Evolutionary conservation across 2,329 filamentous ascomycete genomes (phyloP).

Genomic region (Mollisia scopiformis): DNA sequence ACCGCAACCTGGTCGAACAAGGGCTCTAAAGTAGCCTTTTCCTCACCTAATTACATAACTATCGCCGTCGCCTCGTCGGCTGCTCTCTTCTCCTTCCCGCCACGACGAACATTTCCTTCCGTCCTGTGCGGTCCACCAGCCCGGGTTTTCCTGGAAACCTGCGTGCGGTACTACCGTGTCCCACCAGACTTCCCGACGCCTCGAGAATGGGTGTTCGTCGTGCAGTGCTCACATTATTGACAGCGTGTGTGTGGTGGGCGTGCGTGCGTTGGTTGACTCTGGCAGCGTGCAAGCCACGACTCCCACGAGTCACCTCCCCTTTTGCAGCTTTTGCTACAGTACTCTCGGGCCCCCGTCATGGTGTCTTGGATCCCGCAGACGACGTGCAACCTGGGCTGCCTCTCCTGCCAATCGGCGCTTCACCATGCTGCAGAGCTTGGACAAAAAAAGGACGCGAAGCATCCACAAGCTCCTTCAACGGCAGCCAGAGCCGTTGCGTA

Average conservation of each 20-base stretch:
- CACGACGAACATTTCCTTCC: too few relatives aligned
- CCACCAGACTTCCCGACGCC: neutral
- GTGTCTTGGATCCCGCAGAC: constrained; percentile 20
- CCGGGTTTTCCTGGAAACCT: neutral
- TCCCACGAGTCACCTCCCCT: constrained; percentile 19
- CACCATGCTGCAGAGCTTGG: constrained; percentile 3
- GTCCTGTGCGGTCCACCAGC: neutral
- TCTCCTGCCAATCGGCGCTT: constrained; percentile 16
- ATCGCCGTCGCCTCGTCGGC: neutral
- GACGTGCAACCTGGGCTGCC: too few relatives aligned
- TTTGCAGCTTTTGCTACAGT: neutral
- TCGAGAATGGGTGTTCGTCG: neutral
- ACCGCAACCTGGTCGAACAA: too few relatives aligned
- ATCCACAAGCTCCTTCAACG: too few relatives aligned
- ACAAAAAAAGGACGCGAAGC: constrained; percentile 1
- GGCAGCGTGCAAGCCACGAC: constrained; percentile 21
- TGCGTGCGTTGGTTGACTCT: constrained; percentile 2
- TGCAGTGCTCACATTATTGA: too few relatives aligned
- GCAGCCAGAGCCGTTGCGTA: constrained; percentile 21
- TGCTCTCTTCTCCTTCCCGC: neutral
- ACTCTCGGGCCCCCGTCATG: constrained; percentile 18
- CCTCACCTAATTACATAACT: too few relatives aligned
- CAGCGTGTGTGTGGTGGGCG: too few relatives aligned
- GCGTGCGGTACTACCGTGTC: neutral
- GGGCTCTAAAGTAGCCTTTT: too few relatives aligned